Percentiles rank a stretch among this genome's conserved stretches.
These are phyloP conservation scores for Ustilago sp. DNA, from an alignment of 1,284 basidiomycete species.

Conservation along the genomic window DNA sequence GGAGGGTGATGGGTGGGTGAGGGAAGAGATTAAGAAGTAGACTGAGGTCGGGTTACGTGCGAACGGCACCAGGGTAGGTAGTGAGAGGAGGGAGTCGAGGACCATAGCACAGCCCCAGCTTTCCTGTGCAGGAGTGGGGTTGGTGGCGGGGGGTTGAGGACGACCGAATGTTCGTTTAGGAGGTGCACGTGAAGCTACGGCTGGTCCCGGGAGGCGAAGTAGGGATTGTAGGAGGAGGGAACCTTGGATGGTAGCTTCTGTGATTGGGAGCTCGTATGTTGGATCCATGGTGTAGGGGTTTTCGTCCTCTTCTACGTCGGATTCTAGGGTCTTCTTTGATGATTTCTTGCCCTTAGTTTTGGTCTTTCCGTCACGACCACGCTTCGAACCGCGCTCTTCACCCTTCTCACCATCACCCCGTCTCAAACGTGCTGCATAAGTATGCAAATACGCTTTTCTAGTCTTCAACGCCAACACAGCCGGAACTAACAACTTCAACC, in stretches of 20 bases:
- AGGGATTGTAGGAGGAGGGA: slow-evolving; percentile 63
- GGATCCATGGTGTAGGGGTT: slow-evolving; percentile 33
- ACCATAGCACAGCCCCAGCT: slow-evolving; percentile 30
- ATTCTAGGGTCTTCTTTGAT: slow-evolving; percentile 7
- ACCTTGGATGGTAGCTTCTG: slow-evolving; percentile 53
- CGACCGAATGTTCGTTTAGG: slow-evolving; percentile 36
- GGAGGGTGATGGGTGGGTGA: slow-evolving; percentile 17
- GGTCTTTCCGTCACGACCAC: slow-evolving; percentile 26
- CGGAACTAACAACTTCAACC: slow-evolving; percentile 37
- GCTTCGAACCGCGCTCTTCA: slow-evolving; percentile 20
- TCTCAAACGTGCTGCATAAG: slow-evolving; percentile 25
- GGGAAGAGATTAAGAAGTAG: slow-evolving; percentile 47
- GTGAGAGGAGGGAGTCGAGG: slow-evolving; percentile 44
- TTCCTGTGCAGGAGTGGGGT: neutral
- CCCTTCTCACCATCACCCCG: slow-evolving; percentile 10
- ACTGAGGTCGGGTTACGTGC: slow-evolving; percentile 32
- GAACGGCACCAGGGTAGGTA: slow-evolving; percentile 47
- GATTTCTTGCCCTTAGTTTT: slow-evolving; percentile 23
- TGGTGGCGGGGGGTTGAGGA: slow-evolving; percentile 5
- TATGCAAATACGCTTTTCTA: slow-evolving; percentile 47
- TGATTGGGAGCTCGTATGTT: slow-evolving; percentile 13
- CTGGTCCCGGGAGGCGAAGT: slow-evolving; percentile 43
- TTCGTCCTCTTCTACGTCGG: slow-evolving; percentile 24
- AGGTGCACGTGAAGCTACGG: slow-evolving; percentile 26
- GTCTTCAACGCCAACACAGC: slow-evolving; percentile 45